Conservation (phyloP, 2,329 filamentous ascomycete genomes). For the Cordyceps javanica region DNA sequence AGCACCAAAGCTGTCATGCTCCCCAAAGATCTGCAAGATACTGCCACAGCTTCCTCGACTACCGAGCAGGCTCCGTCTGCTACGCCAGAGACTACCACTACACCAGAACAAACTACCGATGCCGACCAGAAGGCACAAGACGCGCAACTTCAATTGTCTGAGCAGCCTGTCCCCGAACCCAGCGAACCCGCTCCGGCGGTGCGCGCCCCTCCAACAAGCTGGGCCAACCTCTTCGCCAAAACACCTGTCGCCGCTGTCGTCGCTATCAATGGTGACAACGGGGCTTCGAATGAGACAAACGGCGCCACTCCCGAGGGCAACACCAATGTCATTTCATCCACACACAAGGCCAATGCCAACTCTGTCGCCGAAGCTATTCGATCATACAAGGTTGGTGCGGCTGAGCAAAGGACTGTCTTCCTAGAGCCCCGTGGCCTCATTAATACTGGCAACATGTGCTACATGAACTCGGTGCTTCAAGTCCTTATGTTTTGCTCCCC, state of each 20-base stretch:
- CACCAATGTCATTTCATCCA: conserved; percentile 26
- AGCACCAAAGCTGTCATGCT: conserved; percentile 36
- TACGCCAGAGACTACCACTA: not conserved
- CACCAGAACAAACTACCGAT: not conserved
- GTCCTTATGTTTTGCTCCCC: conserved; percentile 88
- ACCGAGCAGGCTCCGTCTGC: not conserved
- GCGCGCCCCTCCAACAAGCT: conserved; percentile 30
- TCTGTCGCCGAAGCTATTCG: conserved; percentile 72
- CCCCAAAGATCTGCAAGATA: conserved; percentile 34
- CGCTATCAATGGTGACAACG: not conserved
- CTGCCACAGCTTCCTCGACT: conserved; percentile 12
- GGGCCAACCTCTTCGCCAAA: conserved; percentile 35
- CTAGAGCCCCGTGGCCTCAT: conserved; percentile 89
- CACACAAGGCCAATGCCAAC: conserved; percentile 43
- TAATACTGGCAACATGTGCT: conserved; percentile 98
- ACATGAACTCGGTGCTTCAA: conserved; percentile 99
- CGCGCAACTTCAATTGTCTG: not conserved
- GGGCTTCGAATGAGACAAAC: conserved; percentile 15
- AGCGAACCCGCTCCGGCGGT: conserved; percentile 18
- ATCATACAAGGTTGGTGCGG: conserved; percentile 61
- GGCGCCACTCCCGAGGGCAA: not conserved
- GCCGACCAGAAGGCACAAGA: not conserved
- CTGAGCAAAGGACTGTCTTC: conserved; percentile 62
- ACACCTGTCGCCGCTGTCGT: conserved; percentile 13
- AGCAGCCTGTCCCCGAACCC: conserved; percentile 9